Conservation (phyloP, 75 land plant species). For the Cryptomeria japonica region DNA sequence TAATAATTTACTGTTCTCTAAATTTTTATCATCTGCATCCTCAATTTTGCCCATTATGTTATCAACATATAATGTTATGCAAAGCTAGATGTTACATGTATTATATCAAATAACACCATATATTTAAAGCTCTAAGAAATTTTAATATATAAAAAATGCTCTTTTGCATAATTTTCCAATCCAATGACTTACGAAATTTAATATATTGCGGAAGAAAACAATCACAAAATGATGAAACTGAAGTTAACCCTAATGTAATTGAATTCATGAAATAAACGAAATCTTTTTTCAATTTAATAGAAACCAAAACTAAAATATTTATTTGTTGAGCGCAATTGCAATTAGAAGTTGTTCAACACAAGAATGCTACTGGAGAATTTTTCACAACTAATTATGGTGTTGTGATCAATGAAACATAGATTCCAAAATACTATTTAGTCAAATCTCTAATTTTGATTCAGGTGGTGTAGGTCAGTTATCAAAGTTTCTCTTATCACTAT, state of each 20-base stretch:
- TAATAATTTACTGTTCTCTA: not conserved
- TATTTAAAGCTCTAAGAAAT: not conserved
- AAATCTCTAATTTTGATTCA: not conserved
- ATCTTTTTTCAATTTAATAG: not conserved
- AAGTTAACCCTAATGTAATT: not conserved
- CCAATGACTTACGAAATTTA: not conserved
- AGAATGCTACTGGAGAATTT: not conserved
- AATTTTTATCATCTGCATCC: not conserved
- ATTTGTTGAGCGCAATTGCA: not conserved
- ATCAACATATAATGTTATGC: not conserved
- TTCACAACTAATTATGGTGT: not conserved
- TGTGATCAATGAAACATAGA: not conserved
- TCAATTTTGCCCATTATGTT: not conserved
- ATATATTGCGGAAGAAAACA: not conserved
- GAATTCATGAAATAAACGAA: not conserved
- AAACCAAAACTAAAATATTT: not conserved
- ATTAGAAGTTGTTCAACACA: not conserved
- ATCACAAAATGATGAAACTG: not conserved
- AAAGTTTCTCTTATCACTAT: not conserved
- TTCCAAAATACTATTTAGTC: not conserved
- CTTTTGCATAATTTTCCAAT: not conserved
- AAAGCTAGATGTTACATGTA: not conserved
- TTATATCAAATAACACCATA: no score
- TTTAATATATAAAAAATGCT: not conserved
- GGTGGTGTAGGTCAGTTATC: not conserved